Conservation (phyloP, 352 stramenopile genomes). For the Aphanomyces stellatus region DNA sequence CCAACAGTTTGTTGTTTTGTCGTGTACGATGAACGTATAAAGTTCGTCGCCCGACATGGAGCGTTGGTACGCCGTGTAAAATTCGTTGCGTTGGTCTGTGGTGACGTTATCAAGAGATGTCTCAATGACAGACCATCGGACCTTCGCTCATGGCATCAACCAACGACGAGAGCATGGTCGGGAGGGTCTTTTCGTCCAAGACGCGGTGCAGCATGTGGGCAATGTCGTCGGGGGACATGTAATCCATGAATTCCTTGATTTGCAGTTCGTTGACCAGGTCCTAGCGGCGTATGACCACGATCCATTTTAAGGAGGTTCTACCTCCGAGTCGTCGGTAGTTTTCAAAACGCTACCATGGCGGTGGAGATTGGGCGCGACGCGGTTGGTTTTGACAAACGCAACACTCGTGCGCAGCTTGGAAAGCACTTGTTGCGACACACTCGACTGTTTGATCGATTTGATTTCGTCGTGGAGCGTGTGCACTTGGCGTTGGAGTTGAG, state of each 20-base stretch:
- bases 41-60: slow-evolving; percentile 14
- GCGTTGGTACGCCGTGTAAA: slow-evolving; percentile 2
- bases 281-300: background rate
- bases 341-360: background rate
- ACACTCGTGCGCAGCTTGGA: background rate
- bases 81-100: background rate
- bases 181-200: background rate
- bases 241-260: slow-evolving; percentile 3
- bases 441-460: background rate
- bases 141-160: slow-evolving; percentile 3
- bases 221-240: slow-evolving; percentile 4
- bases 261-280: background rate
- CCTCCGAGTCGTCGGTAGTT: background rate
- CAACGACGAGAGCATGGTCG: background rate
- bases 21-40: slow-evolving; percentile 6
- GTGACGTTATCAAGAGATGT: background rate
- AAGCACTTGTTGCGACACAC: background rate
- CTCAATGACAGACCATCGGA: background rate
- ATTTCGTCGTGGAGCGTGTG: background rate
- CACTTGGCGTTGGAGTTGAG: background rate
- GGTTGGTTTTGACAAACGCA: background rate
- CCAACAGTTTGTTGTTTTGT: background rate
- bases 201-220: slow-evolving; percentile 1
- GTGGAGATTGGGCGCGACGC: background rate
- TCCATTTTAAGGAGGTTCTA: background rate